phyloP scores from a whole-genome alignment of 225 moss, liverwort and hornwort genomes.

The Polytrichum commune region DNA sequence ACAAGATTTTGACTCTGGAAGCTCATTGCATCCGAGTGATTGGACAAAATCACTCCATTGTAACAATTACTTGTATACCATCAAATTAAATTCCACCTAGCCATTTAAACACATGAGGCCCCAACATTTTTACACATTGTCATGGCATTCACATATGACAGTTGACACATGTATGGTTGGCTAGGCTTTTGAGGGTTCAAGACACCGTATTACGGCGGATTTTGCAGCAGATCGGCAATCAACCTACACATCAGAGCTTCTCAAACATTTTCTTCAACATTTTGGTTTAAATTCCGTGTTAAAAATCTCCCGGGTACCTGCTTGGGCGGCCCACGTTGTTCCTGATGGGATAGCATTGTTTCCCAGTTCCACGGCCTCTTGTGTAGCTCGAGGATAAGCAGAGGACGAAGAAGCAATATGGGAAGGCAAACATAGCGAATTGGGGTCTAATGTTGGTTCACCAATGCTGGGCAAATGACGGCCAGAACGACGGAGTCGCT shows the following conservation, averaged over 20 bases:
- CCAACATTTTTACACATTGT: no score
- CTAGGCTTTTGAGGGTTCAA: no score
- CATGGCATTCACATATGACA: no score
- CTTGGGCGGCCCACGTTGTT: background rate
- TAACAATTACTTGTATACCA: no score
- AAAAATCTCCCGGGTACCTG: constrained; percentile 19
- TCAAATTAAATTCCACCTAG: no score
- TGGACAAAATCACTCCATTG: no score
- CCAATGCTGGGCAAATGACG: constrained; percentile 22
- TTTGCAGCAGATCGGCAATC: background rate
- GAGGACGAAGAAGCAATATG: constrained; percentile 32
- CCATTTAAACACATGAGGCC: no score
- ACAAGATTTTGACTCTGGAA: no score
- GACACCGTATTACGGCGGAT: background rate
- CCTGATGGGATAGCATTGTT: background rate
- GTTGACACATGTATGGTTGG: no score
- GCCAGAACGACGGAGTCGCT: constrained; percentile 52
- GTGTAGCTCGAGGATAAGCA: constrained; percentile 6
- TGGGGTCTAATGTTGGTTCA: background rate
- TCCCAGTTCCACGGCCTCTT: background rate
- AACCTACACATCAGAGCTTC: background rate
- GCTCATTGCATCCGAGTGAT: no score
- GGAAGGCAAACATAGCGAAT: constrained; percentile 9
- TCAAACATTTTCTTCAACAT: background rate
- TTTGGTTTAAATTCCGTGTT: background rate